These are phyloP conservation scores for Chlorella sp. DNA, from an alignment of 139 green algal genomes.

Conservation along the genomic window DNA sequence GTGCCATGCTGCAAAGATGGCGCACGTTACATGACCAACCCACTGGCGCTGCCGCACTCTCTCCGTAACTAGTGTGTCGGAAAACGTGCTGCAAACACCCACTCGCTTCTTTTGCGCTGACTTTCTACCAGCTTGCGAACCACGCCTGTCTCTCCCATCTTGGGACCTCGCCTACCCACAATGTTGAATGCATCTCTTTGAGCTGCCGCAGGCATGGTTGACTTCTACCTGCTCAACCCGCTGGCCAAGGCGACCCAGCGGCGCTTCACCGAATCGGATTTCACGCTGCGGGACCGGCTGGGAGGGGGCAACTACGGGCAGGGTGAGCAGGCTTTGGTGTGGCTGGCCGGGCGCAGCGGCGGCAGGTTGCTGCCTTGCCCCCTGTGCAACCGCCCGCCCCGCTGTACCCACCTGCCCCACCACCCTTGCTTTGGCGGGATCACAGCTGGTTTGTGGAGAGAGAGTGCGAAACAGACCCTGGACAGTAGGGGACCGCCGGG, in stretches of 20 bases:
- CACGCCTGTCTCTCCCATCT: too few species aligned
- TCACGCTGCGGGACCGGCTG: constrained; percentile 71
- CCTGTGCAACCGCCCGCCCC: background rate
- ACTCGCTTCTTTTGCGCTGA: background rate
- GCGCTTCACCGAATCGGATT: constrained; percentile 58
- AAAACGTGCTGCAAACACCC: background rate
- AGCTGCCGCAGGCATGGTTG: constrained; percentile 61
- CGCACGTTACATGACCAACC: background rate
- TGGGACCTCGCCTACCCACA: too few species aligned
- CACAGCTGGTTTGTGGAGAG: too few species aligned
- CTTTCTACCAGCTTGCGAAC: background rate
- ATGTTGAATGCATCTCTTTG: background rate
- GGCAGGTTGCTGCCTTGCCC: too few species aligned
- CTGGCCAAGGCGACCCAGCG: constrained; percentile 51
- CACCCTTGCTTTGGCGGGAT: too few species aligned
- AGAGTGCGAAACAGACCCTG: too few species aligned
- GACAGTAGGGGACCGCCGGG: too few species aligned
- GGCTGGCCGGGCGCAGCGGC: background rate
- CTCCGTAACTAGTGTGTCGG: background rate
- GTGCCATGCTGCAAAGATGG: too few species aligned
- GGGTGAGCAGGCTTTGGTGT: constrained; percentile 12
- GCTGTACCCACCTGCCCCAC: too few species aligned
- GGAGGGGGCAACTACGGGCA: constrained; percentile 94
- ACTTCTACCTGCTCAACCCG: constrained; percentile 82
- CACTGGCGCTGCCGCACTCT: background rate